Percentiles rank a stretch among this genome's conserved stretches.
Conservation (phyloP, 177 flowering plant genomes). For the Vitis hybrid region DNA sequence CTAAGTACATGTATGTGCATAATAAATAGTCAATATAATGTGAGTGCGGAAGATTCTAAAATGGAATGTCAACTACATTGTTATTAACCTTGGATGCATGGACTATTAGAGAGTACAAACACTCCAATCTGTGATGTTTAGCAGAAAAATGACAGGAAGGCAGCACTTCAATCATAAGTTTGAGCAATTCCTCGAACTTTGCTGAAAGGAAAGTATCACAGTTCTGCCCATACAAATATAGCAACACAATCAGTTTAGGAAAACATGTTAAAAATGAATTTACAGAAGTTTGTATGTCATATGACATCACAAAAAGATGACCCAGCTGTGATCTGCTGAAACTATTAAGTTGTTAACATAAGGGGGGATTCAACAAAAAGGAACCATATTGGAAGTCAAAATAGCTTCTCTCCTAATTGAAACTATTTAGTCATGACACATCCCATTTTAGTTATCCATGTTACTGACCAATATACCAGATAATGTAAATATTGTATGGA, state of each 20-base stretch:
- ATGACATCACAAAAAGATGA: too few species aligned
- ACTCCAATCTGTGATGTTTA: slow-evolving; percentile 87
- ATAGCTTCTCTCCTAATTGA: not conserved
- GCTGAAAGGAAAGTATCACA: slow-evolving; percentile 51
- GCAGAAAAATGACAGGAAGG: slow-evolving; percentile 89
- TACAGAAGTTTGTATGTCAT: too few species aligned
- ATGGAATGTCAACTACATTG: not conserved
- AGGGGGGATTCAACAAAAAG: too few species aligned
- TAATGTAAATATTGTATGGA: not conserved
- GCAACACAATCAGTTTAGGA: slow-evolving; percentile 10
- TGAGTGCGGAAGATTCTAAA: not conserved
- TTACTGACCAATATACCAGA: not conserved
- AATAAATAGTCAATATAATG: not conserved
- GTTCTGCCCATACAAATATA: slow-evolving; percentile 40
- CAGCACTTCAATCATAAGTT: slow-evolving; percentile 70
- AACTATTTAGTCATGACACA: not conserved
- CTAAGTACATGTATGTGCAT: not conserved
- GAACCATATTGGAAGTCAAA: not conserved
- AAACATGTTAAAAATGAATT: not conserved
- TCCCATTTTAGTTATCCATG: not conserved
- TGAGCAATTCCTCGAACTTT: slow-evolving; percentile 61
- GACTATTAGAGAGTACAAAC: slow-evolving; percentile 71
- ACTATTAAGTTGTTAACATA: not conserved
- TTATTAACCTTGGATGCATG: slow-evolving; percentile 64
- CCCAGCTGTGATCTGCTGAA: not conserved